phyloP scores from a whole-genome alignment of 805 yeast species.

The Scheffersomyces ergatensis region DNA sequence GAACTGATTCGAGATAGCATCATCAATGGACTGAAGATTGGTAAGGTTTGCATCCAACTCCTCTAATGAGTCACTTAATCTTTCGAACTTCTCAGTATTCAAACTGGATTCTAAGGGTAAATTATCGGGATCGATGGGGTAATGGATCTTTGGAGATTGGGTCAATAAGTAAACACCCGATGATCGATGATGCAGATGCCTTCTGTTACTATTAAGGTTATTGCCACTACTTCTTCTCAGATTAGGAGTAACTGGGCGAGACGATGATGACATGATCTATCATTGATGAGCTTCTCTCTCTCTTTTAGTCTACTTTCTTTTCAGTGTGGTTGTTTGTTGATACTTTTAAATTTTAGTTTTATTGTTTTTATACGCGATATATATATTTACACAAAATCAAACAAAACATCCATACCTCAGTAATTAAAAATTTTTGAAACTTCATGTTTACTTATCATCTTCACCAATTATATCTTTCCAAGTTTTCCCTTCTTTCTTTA shows the following conservation, averaged over 20 bases:
- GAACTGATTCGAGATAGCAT: slow-evolving; percentile 54
- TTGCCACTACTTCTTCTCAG: slow-evolving; percentile 13
- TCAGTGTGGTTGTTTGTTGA: background rate
- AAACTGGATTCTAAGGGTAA: slow-evolving; percentile 42
- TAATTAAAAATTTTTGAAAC: background rate
- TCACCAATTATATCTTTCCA: slow-evolving; percentile 80
- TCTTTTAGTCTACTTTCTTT: background rate
- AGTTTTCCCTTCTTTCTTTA: slow-evolving; percentile 71
- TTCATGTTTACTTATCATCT: slow-evolving; percentile 42
- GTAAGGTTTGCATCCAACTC: slow-evolving; percentile 60
- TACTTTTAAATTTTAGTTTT: background rate
- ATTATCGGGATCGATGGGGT: slow-evolving; percentile 37
- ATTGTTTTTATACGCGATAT: background rate
- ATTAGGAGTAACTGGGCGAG: slow-evolving; percentile 21
- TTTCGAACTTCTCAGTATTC: slow-evolving; percentile 40
- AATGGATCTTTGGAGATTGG: slow-evolving; percentile 44
- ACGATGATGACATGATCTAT: slow-evolving; percentile 10
- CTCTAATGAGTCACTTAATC: slow-evolving; percentile 46
- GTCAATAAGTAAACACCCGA: slow-evolving; percentile 38
- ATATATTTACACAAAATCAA: background rate
- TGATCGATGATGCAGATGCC: slow-evolving; percentile 25
- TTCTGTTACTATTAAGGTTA: slow-evolving; percentile 7
- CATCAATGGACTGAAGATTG: slow-evolving; percentile 58
- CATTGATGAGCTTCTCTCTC: too few relatives aligned
- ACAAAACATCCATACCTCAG: background rate